Evolutionary conservation across 2,329 filamentous ascomycete genomes (phyloP).

Genomic region (Aureobasidium sp.): DNA sequence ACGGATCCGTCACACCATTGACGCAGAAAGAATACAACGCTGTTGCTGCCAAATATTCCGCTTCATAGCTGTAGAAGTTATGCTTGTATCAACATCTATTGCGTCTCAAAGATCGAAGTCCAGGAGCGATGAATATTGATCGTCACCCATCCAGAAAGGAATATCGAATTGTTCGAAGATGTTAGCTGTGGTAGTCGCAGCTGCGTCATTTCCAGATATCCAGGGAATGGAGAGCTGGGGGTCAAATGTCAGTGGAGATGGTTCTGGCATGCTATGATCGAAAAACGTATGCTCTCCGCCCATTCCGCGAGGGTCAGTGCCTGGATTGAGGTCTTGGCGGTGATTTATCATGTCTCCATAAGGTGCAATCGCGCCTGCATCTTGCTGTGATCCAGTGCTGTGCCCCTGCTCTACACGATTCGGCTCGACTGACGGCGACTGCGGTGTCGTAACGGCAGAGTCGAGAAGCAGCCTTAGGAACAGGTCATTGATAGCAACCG

Average conservation of each 20-base stretch:
- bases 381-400: no score
- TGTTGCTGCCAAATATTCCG: no score
- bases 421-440: not conserved
- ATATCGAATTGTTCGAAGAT: conserved; percentile 28
- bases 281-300: not conserved
- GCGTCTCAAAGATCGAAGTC: not conserved
- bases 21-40: no score
- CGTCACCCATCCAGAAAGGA: conserved; percentile 29
- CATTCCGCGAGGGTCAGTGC: no score
- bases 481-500: conserved; percentile 14
- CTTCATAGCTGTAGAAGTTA: no score
- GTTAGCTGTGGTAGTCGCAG: conserved; percentile 17
- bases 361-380: no score
- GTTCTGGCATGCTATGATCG: not conserved
- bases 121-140: conserved; percentile 20
- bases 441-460: not conserved
- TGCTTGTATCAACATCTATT: no score
- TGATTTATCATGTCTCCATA: not conserved
- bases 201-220: not conserved
- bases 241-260: not conserved
- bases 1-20: no score
- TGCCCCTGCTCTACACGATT: no score
- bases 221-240: not conserved
- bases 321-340: not conserved
- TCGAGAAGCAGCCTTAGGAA: not conserved